A percentile compares a stretch with the other conserved stretches of the same genome.
phyloP scores from a whole-genome alignment of 306 rosid genomes.

The Ziziphus jujuba region DNA sequence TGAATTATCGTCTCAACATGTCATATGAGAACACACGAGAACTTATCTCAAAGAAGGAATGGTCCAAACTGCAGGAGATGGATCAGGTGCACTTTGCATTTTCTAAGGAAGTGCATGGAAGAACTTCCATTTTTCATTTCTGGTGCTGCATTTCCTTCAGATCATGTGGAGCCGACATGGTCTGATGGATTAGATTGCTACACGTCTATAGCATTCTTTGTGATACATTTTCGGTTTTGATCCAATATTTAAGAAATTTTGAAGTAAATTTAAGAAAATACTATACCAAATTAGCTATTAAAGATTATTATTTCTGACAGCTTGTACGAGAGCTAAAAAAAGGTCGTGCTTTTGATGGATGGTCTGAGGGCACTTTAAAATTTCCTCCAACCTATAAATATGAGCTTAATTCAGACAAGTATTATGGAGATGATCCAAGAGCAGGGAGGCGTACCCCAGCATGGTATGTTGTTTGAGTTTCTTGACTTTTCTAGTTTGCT shows the following conservation, averaged over 20 bases:
- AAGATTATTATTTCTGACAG: slow-evolving; percentile 49
- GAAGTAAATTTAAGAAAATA: not conserved
- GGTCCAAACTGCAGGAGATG: slow-evolving; percentile 66
- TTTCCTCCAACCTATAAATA: slow-evolving; percentile 95
- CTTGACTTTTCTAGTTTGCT: not conserved
- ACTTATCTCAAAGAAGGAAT: slow-evolving; percentile 62
- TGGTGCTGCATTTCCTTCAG: not conserved
- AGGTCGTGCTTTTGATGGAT: slow-evolving; percentile 83
- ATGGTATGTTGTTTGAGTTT: slow-evolving; percentile 57
- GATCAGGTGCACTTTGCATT: slow-evolving; percentile 67
- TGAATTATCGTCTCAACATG: slow-evolving; percentile 83
- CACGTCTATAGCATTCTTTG: not conserved
- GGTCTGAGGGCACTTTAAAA: slow-evolving; percentile 84
- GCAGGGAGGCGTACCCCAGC: slow-evolving; percentile 81
- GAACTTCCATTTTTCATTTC: not conserved
- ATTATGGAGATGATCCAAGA: slow-evolving; percentile 77
- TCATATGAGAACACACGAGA: slow-evolving; percentile 70
- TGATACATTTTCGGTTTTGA: not conserved
- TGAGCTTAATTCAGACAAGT: slow-evolving; percentile 73
- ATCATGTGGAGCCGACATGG: too few relatives aligned
- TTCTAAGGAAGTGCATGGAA: not conserved
- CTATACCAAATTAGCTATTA: slow-evolving; percentile 18
- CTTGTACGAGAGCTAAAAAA: slow-evolving; percentile 57
- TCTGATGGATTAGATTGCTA: too few relatives aligned
- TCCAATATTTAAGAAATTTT: not conserved